Evolutionary conservation across 345 rosid species (phyloP).

Genomic region (Iberis pinnata): DNA sequence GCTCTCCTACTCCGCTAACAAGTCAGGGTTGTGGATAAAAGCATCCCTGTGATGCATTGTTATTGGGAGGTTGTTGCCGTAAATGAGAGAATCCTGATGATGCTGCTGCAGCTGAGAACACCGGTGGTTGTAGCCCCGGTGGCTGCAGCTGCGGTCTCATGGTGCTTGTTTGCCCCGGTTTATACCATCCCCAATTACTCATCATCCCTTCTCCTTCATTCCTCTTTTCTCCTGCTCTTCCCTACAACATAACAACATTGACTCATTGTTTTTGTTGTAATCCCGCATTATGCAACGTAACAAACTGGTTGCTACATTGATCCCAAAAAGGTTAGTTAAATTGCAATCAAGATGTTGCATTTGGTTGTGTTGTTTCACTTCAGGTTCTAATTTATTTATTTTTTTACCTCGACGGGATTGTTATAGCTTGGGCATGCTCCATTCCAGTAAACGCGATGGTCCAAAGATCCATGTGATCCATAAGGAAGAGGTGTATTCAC

Average conservation of each 20-base stretch:
- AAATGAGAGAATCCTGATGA: slow-evolving; percentile 40
- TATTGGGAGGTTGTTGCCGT: slow-evolving; percentile 26
- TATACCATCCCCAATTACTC: slow-evolving; percentile 35
- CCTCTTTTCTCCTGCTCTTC: slow-evolving; percentile 25
- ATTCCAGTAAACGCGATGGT: slow-evolving; percentile 26
- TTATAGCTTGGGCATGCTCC: slow-evolving; percentile 26
- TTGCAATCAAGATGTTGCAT: neutral
- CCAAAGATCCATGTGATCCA: slow-evolving; percentile 26
- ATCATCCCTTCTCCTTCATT: slow-evolving; percentile 26
- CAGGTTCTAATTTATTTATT: too few species aligned
- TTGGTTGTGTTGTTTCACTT: neutral
- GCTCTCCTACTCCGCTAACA: too few species aligned
- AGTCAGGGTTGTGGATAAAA: slow-evolving; percentile 29
- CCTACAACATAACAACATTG: slow-evolving; percentile 6
- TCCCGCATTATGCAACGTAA: too few species aligned
- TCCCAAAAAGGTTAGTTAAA: too few species aligned
- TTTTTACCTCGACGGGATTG: slow-evolving; percentile 22
- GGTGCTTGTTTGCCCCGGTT: slow-evolving; percentile 21
- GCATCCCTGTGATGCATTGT: slow-evolving; percentile 25
- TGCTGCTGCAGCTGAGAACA: slow-evolving; percentile 35
- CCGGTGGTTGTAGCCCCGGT: slow-evolving; percentile 10
- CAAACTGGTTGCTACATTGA: too few species aligned
- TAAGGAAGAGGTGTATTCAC: slow-evolving; percentile 24
- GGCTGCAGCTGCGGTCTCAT: slow-evolving; percentile 17
- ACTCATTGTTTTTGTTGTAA: neutral